Conservation (phyloP, 257 asterid species). For the Nicotiana attenuata region DNA sequence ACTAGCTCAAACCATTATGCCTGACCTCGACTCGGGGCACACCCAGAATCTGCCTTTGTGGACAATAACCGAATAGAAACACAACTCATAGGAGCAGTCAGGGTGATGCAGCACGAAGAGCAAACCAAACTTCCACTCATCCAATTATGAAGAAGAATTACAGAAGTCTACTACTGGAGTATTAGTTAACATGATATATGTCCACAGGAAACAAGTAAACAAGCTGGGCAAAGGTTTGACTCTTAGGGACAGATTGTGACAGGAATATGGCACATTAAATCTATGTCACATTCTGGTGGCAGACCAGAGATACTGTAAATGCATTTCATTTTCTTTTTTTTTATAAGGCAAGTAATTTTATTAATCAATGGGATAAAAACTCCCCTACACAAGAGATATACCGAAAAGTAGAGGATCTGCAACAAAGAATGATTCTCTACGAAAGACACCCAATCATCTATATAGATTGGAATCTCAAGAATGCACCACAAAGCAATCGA, state of each 20-base stretch:
- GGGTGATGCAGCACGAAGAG: background rate
- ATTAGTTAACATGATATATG: background rate
- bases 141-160: background rate
- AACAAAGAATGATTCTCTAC: too few species aligned
- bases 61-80: background rate
- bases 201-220: background rate
- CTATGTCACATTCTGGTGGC: background rate
- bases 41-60: background rate
- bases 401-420: too few species aligned
- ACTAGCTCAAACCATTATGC: background rate
- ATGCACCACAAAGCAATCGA: too few species aligned
- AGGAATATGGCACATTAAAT: background rate
- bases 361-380: too few species aligned
- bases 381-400: too few species aligned
- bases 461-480: too few species aligned
- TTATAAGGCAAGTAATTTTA: too few species aligned
- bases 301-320: background rate
- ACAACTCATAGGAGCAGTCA: background rate
- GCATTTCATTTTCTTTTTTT: background rate
- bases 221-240: background rate
- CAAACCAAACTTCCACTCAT: background rate
- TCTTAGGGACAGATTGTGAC: background rate
- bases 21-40: background rate
- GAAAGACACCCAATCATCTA: too few species aligned
- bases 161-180: background rate